Conservation (phyloP, 495 filamentous ascomycete genomes). For the Parathielavia appendiculata region DNA sequence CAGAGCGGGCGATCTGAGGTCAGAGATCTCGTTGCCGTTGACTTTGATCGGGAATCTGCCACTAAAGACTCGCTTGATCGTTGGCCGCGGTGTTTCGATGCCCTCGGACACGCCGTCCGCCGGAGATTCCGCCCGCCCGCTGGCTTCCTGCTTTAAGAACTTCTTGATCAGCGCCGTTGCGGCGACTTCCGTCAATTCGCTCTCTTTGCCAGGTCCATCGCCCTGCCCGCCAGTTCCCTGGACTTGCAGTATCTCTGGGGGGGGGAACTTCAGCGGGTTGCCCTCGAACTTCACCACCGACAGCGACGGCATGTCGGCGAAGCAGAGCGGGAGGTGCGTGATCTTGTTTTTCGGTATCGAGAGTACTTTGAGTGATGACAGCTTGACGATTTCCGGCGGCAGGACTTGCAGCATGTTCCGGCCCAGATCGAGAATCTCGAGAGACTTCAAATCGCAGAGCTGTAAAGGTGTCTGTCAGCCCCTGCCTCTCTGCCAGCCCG, state of each 20-base stretch:
- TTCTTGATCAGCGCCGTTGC: conserved; percentile 71
- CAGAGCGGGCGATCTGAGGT: conserved; percentile 60
- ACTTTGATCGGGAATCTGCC: conserved; percentile 82
- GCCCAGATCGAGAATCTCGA: conserved; percentile 90
- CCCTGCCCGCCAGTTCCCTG: conserved; percentile 43
- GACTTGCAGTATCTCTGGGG: conserved; percentile 52
- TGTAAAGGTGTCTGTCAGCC: conserved; percentile 26
- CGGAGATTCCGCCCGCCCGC: conserved; percentile 54
- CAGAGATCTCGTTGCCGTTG: conserved; percentile 53
- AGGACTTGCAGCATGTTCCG: conserved; percentile 73
- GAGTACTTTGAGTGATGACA: conserved; percentile 71
- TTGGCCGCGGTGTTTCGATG: conserved; percentile 64
- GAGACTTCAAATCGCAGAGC: conserved; percentile 72
- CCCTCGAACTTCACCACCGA: conserved; percentile 82
- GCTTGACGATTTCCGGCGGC: conserved; percentile 70
- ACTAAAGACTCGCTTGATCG: conserved; percentile 65
- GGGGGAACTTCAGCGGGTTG: conserved; percentile 72
- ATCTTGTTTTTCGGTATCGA: conserved; percentile 82
- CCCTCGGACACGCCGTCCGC: conserved; percentile 62
- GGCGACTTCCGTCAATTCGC: conserved; percentile 55
- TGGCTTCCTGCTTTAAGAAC: conserved; percentile 58
- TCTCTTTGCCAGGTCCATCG: conserved; percentile 42
- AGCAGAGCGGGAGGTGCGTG: conserved; percentile 69
- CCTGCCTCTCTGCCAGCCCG: neutral
- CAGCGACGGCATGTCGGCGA: conserved; percentile 84